phyloP scores from a whole-genome alignment of 306 rosid species.

The Castanea mollissima region DNA sequence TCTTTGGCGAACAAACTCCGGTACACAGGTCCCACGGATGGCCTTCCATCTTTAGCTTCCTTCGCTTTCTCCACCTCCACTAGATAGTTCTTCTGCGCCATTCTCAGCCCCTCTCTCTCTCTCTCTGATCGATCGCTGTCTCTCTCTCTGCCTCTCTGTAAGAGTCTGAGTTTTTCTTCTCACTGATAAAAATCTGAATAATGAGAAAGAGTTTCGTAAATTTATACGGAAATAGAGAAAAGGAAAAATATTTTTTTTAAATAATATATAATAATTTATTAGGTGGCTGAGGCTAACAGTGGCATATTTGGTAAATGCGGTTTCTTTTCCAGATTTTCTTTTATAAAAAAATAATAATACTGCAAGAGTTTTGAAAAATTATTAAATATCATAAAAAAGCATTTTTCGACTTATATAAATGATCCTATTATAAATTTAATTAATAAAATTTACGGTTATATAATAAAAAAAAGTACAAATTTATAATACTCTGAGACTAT shows the following conservation, averaged over 20 bases:
- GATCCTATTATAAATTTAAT: no score
- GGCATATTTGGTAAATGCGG: background rate
- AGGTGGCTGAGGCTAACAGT: conserved; percentile 11
- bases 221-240: background rate
- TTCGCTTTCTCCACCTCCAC: conserved; percentile 68
- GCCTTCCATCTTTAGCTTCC: conserved; percentile 51
- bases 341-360: background rate
- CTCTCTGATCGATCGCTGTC: background rate
- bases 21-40: conserved; percentile 74
- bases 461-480: fast-evolving
- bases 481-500: no score
- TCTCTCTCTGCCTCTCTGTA: background rate
- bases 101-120: background rate
- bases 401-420: no score
- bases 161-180: background rate
- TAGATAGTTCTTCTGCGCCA: conserved; percentile 57
- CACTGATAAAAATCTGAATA: background rate
- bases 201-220: background rate
- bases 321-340: background rate
- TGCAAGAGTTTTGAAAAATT: no score
- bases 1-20: conserved; percentile 81
- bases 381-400: no score
- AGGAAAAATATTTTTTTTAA: background rate
- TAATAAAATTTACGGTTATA: no score
- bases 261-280: background rate